Conservation (phyloP, 2,329 filamentous ascomycete genomes). For the Coniella lustricola region DNA sequence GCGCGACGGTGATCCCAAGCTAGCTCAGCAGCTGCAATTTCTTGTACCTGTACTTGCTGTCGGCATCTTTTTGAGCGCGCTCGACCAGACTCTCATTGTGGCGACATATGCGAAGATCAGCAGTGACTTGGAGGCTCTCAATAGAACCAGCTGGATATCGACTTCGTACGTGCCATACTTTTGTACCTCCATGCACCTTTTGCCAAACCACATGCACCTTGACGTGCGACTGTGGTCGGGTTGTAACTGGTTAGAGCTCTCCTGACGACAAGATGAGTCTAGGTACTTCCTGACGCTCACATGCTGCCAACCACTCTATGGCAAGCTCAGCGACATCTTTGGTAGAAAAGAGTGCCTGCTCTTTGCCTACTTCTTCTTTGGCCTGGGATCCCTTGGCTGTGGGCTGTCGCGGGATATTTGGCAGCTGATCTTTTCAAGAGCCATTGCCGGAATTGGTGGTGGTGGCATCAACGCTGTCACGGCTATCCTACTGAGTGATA, state of each 20-base stretch:
- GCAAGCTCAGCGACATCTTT: conserved; percentile 45
- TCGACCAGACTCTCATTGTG: conserved; percentile 72
- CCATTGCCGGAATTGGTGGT: conserved; percentile 51
- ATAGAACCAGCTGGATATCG: conserved; percentile 70
- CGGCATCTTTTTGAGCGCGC: conserved; percentile 56
- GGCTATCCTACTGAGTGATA: conserved; percentile 62
- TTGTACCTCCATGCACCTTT: too few species aligned
- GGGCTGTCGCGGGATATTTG: conserved; percentile 41
- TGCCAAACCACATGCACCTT: too few species aligned
- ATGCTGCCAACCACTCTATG: conserved; percentile 66
- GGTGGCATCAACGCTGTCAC: conserved; percentile 66
- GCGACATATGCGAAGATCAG: conserved; percentile 74
- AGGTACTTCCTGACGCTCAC: conserved; percentile 69
- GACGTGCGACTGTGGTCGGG: background rate
- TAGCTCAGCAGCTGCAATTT: conserved; percentile 31
- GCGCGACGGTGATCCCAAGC: conserved; percentile 21
- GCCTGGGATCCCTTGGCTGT: conserved; percentile 45
- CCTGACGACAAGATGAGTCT: background rate
- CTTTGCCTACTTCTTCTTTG: conserved; percentile 40
- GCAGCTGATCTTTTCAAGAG: conserved; percentile 34
- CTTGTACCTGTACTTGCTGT: conserved; percentile 32
- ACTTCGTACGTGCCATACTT: conserved; percentile 8
- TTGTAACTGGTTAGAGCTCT: background rate
- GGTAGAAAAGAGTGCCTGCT: conserved; percentile 60
- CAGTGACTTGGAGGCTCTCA: conserved; percentile 66